Evolutionary conservation across 257 asterid species (phyloP).

Genomic region (Solanum piurae): DNA sequence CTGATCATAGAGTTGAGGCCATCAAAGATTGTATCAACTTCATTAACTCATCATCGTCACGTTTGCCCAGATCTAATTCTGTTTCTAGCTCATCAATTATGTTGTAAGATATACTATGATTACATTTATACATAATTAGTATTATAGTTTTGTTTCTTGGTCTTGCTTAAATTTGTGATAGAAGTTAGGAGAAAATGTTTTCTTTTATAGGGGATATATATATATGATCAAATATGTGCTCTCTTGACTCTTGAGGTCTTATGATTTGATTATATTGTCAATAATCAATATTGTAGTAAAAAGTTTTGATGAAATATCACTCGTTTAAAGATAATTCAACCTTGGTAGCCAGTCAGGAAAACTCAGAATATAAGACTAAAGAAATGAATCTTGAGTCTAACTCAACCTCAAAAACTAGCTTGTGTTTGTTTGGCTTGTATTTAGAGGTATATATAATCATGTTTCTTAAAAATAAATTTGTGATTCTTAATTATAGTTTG

Average conservation of each 20-base stretch:
- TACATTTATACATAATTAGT: neutral
- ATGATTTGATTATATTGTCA: neutral
- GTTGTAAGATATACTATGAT: neutral
- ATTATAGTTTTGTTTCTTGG: neutral
- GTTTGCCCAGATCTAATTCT: slow-evolving; percentile 33
- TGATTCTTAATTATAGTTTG: too few relatives aligned
- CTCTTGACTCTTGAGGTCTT: neutral
- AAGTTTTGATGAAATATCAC: neutral
- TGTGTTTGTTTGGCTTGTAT: neutral
- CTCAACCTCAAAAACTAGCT: neutral
- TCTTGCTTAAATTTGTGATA: neutral
- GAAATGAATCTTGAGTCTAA: neutral
- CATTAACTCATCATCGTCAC: slow-evolving; percentile 29
- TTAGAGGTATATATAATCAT: neutral
- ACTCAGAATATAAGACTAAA: neutral
- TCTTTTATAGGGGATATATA: neutral
- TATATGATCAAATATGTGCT: neutral
- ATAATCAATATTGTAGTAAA: neutral
- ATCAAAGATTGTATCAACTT: slow-evolving; percentile 37
- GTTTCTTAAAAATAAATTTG: too few relatives aligned
- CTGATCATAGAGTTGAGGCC: slow-evolving; percentile 40
- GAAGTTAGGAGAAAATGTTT: neutral
- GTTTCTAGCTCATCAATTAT: neutral
- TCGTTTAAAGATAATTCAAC: neutral
- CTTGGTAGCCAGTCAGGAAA: neutral